phyloP scores from a whole-genome alignment of 192 early-diverging fungal genomes.

The Podila epicladia region DNA sequence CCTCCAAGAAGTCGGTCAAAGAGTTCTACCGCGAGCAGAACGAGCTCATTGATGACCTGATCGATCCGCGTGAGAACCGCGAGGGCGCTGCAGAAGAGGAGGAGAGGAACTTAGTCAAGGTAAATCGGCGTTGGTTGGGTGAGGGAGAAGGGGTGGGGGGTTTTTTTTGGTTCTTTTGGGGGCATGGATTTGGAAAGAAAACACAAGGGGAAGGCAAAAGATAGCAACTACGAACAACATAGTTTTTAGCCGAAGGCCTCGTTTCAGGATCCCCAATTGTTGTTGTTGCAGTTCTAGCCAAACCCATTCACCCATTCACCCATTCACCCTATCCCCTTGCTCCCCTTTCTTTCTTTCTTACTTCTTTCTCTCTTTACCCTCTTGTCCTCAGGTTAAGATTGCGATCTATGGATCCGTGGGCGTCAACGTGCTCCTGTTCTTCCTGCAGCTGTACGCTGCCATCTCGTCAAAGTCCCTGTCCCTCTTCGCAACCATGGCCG shows the following conservation, averaged over 20 bases:
- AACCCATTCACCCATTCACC: not conserved
- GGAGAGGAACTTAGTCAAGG: constrained; percentile 43
- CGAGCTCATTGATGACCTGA: constrained; percentile 78
- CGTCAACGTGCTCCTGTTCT: constrained; percentile 74
- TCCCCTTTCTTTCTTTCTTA: not conserved
- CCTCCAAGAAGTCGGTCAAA: constrained; percentile 57
- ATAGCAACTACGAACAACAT: too few relatives aligned
- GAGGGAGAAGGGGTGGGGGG: too few relatives aligned
- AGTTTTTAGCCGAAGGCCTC: too few relatives aligned
- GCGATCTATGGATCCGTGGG: constrained; percentile 75
- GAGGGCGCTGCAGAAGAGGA: constrained; percentile 51
- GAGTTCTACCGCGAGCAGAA: constrained; percentile 87
- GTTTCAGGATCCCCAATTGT: not conserved
- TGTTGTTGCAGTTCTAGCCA: not conserved
- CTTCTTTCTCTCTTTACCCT: not conserved
- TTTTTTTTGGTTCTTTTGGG: too few relatives aligned
- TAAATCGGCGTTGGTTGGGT: not conserved
- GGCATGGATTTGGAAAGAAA: too few relatives aligned
- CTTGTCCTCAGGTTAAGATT: constrained; percentile 52
- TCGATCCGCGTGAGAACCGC: constrained; percentile 61
- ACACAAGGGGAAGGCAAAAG: too few relatives aligned
- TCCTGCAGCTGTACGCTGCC: constrained; percentile 77
- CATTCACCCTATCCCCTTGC: not conserved
- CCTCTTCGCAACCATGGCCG: constrained; percentile 83
- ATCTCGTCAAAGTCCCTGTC: constrained; percentile 77